Evolutionary conservation across 2,329 filamentous ascomycete genomes (phyloP).

Genomic region (Colletotrichum sp.): DNA sequence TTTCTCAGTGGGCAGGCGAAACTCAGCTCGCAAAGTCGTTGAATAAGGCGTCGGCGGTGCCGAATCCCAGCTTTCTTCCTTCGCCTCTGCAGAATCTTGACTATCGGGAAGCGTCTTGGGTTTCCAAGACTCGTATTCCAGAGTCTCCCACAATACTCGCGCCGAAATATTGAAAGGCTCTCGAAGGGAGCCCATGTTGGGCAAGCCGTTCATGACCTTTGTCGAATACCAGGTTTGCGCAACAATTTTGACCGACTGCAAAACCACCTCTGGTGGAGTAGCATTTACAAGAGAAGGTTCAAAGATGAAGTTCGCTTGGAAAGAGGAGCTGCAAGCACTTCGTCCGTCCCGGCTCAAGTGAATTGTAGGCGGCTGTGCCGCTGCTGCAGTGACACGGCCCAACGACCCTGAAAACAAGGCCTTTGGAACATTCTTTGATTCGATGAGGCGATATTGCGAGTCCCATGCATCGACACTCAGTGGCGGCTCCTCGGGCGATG

Average conservation of each 20-base stretch:
- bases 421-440: constrained; percentile 57
- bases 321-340: constrained; percentile 42
- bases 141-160: constrained; percentile 57
- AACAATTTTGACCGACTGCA: constrained; percentile 53
- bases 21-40: constrained; percentile 49
- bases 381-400: constrained; percentile 50
- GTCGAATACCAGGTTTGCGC: constrained; percentile 58
- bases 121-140: constrained; percentile 38
- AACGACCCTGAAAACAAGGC: constrained; percentile 55
- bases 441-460: constrained; percentile 51
- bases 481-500: constrained; percentile 53
- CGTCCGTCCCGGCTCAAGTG: constrained; percentile 55
- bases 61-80: constrained; percentile 21
- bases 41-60: constrained; percentile 27
- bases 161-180: constrained; percentile 25
- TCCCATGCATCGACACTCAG: constrained; percentile 52
- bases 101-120: constrained; percentile 2
- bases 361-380: constrained; percentile 50
- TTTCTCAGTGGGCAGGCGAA: constrained; percentile 49
- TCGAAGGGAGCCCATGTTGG: constrained; percentile 54
- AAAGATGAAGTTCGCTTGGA: constrained; percentile 51
- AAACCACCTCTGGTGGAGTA: constrained; percentile 51
- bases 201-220: constrained; percentile 46
- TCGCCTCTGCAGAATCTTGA: constrained; percentile 13
- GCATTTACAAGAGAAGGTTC: constrained; percentile 45